Base-by-base conservation (phyloP, 164 flowering plant species). In the Tetracentron sinense region DNA sequence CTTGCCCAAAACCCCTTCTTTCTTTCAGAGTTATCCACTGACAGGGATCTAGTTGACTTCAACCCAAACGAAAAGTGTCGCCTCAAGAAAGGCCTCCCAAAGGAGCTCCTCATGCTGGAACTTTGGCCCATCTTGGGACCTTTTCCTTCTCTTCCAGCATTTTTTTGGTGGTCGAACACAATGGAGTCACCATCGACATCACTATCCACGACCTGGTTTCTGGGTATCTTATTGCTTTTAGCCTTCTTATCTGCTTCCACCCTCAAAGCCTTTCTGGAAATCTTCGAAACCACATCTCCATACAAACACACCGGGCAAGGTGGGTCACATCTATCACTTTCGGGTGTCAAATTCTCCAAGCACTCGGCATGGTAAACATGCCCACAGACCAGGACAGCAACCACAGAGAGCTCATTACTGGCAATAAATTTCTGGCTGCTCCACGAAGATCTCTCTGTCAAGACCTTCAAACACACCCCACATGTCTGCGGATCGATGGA, bases 331-430 rank as follows among this genome's bases (percentile, higher is more conserved):
- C 62, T 84, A 28, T 79, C 81, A 21, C 74, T 69, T 55, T 88
- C 96, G 0, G 77, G 61, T 5, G 98, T 88, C 75, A 85, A 77
- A 27, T 64, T 71, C 74, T 92, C 98, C 75, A 92, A 69, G 74
- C 98, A 92, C n/a, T 88, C 96, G 1, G 96, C 89, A 64, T 92
- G 98, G 71, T 77, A 92, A 8, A 77, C 88, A 72, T 92, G 98
- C n/a, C 96, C 98, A 63, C 98, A 92, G 5, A 81, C 77, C 71
- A 92, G 73, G 56, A 92, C 92, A 61, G 92, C 81, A 72, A 77
- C 84, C 47, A 87, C 85, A 15, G 89, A 68, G 28, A 85, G 73
- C 49, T 88, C 95, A 59, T 68, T 77, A 53, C 60, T 58, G 8
- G 77, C 69, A 44, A 81, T 55, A 17, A 80, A 68, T 66, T 78